A percentile compares a stretch with the other conserved stretches of the same genome.
Conservation (phyloP, 495 filamentous ascomycete genomes). For the Talaromyces proteolyticus region DNA sequence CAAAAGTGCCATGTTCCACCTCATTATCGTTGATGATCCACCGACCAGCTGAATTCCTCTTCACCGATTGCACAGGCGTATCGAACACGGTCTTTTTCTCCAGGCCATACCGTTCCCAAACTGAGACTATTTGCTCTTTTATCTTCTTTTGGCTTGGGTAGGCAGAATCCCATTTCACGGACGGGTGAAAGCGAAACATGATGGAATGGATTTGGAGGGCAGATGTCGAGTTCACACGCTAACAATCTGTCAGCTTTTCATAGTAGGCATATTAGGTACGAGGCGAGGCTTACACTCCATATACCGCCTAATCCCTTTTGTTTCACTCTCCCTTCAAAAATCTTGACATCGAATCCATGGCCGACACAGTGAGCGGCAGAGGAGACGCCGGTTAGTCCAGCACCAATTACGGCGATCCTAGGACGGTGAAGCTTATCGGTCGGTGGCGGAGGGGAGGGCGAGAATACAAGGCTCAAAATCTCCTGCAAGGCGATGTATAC, state of each 20-base stretch:
- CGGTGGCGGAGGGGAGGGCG: slow-evolving; percentile 61
- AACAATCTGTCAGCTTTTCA: slow-evolving; percentile 7
- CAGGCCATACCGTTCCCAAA: slow-evolving; percentile 74
- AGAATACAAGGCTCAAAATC: slow-evolving; percentile 58
- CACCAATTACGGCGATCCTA: slow-evolving; percentile 75
- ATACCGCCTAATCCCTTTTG: slow-evolving; percentile 68
- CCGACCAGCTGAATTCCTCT: slow-evolving; percentile 58
- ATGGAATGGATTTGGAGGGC: slow-evolving; percentile 76
- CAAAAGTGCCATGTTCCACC: slow-evolving; percentile 60
- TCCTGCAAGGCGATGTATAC: slow-evolving; percentile 64
- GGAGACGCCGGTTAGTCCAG: slow-evolving; percentile 76
- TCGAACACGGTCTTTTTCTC: slow-evolving; percentile 66
- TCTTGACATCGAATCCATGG: slow-evolving; percentile 75
- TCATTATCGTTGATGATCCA: slow-evolving; percentile 83
- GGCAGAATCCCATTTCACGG: slow-evolving; percentile 62
- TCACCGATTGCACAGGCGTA: slow-evolving; percentile 59
- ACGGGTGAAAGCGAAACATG: slow-evolving; percentile 87
- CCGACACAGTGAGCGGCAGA: slow-evolving; percentile 80
- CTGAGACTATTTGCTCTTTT: slow-evolving; percentile 56
- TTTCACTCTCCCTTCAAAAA: slow-evolving; percentile 66
- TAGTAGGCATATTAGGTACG: not conserved
- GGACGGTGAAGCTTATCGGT: slow-evolving; percentile 42
- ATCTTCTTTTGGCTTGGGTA: slow-evolving; percentile 75
- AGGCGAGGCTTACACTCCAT: slow-evolving; percentile 59
- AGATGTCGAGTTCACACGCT: slow-evolving; percentile 80